A percentile compares a stretch with the other conserved stretches of the same genome.
phyloP scores from a whole-genome alignment of 1,284 basidiomycete genomes.

The Ceraceosorus bombacis region DNA sequence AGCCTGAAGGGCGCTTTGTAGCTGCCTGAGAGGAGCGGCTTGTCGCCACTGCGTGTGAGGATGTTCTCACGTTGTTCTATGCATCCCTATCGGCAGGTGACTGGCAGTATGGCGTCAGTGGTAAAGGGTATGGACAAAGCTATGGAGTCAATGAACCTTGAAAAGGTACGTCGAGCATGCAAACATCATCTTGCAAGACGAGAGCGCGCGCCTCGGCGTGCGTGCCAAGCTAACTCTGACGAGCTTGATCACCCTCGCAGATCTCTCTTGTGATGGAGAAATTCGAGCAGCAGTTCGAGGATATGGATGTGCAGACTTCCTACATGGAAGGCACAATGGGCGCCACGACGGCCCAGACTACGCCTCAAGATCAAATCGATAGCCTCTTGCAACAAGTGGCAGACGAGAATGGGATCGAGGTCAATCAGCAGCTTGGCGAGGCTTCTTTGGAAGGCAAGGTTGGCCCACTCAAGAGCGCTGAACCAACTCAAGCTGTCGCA shows the following conservation, averaged over 20 bases:
- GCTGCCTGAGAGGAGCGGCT: neutral
- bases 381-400: conserved; percentile 84
- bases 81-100: conserved; percentile 48
- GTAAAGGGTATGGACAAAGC: conserved; percentile 98
- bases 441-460: conserved; percentile 54
- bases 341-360: conserved; percentile 81
- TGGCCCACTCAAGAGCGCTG: conserved; percentile 54
- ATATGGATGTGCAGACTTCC: conserved; percentile 93
- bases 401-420: conserved; percentile 92
- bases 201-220: neutral
- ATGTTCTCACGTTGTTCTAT: neutral
- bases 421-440: conserved; percentile 77
- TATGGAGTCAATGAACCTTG: conserved; percentile 98
- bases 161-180: conserved; percentile 60
- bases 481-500: conserved; percentile 22
- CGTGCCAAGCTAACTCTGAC: neutral
- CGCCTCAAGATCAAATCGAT: conserved; percentile 96
- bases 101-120: conserved; percentile 90
- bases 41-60: neutral
- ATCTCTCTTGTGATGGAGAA: conserved; percentile 99
- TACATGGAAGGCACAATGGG: conserved; percentile 98
- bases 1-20: neutral
- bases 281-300: conserved; percentile 92
- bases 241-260: conserved; percentile 51
- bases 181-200: neutral